Evolutionary conservation across 23 red algal species (phyloP), one percentile per base, ranked within the genome.

Genomic region (Chondrus crispus): DNA sequence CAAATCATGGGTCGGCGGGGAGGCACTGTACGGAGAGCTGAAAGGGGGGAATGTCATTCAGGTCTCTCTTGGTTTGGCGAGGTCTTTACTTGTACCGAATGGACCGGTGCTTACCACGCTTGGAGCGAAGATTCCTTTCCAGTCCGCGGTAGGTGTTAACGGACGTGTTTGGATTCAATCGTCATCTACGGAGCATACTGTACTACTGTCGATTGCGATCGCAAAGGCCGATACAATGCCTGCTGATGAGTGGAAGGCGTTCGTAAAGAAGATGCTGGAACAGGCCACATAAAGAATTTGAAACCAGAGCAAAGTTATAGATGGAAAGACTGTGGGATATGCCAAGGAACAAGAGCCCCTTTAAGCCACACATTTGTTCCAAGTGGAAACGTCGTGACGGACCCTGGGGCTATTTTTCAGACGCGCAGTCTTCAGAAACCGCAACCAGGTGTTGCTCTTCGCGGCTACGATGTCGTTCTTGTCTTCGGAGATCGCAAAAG

Each of bases 101-200:
- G 80, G 78, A 49, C 13, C 20, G 0, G 86, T 98, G 0, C 63
- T 98, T 57, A 41, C 24, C 22, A 74, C 68, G 80, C 72, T 98
- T 45, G 95, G 95, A 35, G 28, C 54, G 12, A 37, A 38, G 69
- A 55, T 98, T n/a, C 41, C 86, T 33, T 98, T 98, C 73, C 89
- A 98, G 73, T 51, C 81, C n/a, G 96, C 91, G 18, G 91, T 96
- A 39, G 96, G 96, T 5, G 88, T 93, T 36, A 98, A 98, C 57
- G 96, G 96, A 19, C 37, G 85, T 22, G 88, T 98, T 41, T 98
- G 96, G 96, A n/a, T 98, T 18, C 51, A 95, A 47, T 62, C 83
- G 19, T 49, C 66, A 46, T 60, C 62, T 6, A 20, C 54, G 58
- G 57, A 50, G 40, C 45, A 76, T 50, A 94, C 93, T 3, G 77